These are phyloP conservation scores for Didymella arachidicola DNA, from an alignment of 2,329 filamentous ascomycete genomes.

Conservation along the genomic window DNA sequence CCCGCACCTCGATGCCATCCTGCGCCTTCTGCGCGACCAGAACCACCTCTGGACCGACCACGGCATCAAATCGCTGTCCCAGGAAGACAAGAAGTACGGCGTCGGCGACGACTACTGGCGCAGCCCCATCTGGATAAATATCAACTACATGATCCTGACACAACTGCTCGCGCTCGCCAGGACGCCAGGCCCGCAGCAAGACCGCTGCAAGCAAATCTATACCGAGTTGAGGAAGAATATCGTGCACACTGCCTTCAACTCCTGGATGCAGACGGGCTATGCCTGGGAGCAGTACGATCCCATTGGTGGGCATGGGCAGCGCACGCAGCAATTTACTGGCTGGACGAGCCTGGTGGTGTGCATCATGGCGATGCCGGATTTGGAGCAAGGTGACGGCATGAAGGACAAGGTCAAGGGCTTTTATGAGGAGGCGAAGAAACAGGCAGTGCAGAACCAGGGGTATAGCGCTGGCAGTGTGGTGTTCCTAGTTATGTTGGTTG, in stretches of 20 bases:
- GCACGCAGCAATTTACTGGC: conserved; percentile 93
- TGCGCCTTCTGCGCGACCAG: conserved; percentile 79
- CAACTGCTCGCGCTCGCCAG: conserved; percentile 63
- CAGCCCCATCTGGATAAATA: conserved; percentile 92
- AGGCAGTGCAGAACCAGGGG: conserved; percentile 27
- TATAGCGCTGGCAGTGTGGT: conserved; percentile 28
- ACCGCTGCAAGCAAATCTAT: conserved; percentile 75
- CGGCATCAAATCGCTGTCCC: conserved; percentile 86
- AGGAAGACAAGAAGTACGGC: conserved; percentile 78
- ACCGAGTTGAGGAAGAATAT: conserved; percentile 78
- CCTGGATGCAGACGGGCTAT: conserved; percentile 90
- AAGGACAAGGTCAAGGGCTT: conserved; percentile 30
- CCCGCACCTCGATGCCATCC: conserved; percentile 72
- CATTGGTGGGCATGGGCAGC: conserved; percentile 84
- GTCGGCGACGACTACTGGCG: conserved; percentile 97
- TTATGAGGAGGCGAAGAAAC: conserved; percentile 34
- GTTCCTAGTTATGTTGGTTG: conserved; percentile 24
- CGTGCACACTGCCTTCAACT: conserved; percentile 82
- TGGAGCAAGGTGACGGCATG: conserved; percentile 46
- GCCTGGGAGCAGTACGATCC: conserved; percentile 98
- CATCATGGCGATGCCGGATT: conserved; percentile 90
- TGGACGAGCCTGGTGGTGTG: conserved; percentile 96
- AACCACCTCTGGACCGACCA: conserved; percentile 85
- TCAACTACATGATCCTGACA: conserved; percentile 87
- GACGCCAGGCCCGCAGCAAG: conserved; percentile 67